Evolutionary conservation across 805 yeast genomes (phyloP), one percentile per base, ranked within the genome.

Genomic region (Komagataella phaffii): DNA sequence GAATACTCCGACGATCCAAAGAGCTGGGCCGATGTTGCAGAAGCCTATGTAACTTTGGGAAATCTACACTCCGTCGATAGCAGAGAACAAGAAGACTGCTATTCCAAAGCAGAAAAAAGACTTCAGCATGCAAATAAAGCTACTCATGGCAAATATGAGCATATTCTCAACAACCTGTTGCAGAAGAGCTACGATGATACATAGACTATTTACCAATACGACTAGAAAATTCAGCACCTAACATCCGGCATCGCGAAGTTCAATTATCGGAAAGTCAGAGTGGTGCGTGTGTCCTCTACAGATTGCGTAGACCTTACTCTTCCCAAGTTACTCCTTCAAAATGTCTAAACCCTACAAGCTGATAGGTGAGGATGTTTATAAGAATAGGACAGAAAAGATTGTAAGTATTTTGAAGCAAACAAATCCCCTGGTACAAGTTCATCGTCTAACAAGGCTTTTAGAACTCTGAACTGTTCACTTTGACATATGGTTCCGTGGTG

Each of bases 401-500:
- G 85, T 80, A 70, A 49, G 86, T 77, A 19, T 6, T n/a, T 36
- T 21, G 4, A 14, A 30, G 14, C 3, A 30, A 14, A 7, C 4
- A 24, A 21, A 8, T 6, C 3, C 14, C 7, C 18, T 45, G 44
- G 17, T 45, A 17, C 8, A 21, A 21, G 23, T 21, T 21, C 44
- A 50, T 50, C 21, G 4, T 18, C 17, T 30, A 24, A 14, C 50
- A 58, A 61, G 24, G 23, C 23, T 21, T 21, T 21, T 52, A 81
- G 84, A 93, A 90, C 64, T 83, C 96, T 2, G 99, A 93, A 67
- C 74, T 93, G 50, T 88, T 93, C 67, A 88, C 96, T n/a, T 70
- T 93, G 53, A 91, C 96, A 1, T 93, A 93, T 60, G 99, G 99
- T 7, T 83, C 96, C 2, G 80, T 93, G 49, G 98, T 93, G 49